phyloP scores from a whole-genome alignment of 1,284 basidiomycete species.

The Cryptococcus sp. region DNA sequence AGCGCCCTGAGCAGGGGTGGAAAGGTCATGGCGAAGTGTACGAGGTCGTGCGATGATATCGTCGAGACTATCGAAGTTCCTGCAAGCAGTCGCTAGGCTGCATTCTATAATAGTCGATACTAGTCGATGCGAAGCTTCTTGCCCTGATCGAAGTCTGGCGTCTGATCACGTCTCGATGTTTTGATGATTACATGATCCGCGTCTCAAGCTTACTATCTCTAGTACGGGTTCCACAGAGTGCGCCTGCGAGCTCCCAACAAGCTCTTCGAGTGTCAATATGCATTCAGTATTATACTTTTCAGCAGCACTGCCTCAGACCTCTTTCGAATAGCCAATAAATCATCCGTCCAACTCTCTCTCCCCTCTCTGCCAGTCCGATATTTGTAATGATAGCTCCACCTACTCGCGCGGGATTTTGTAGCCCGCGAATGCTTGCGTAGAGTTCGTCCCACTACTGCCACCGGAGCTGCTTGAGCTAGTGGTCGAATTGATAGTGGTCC shows the following conservation, averaged over 20 bases:
- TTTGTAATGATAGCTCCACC: no score
- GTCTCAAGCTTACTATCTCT: no score
- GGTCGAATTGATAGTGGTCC: conserved; percentile 10
- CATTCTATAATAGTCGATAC: no score
- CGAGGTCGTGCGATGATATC: conserved; percentile 59
- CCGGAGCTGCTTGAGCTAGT: conserved; percentile 12
- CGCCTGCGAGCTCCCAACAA: no score
- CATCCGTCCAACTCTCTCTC: no score
- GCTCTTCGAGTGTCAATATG: neutral
- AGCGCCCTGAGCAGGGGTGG: conserved; percentile 55
- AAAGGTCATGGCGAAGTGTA: conserved; percentile 68
- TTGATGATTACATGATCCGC: no score
- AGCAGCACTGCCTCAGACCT: neutral
- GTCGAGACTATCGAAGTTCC: neutral
- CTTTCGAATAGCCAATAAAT: neutral
- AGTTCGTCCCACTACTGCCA: conserved; percentile 1
- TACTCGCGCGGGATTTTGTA: conserved; percentile 17
- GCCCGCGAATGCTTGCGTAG: conserved; percentile 15
- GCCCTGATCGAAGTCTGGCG: no score
- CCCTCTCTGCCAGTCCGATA: conserved; percentile 2
- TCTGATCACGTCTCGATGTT: no score
- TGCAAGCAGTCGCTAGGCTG: no score
- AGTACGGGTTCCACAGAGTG: no score
- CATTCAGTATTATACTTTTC: neutral
- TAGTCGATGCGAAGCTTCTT: no score